Base-by-base conservation (phyloP, 176 grass and related monocot species). In the Lolium rigidum region DNA sequence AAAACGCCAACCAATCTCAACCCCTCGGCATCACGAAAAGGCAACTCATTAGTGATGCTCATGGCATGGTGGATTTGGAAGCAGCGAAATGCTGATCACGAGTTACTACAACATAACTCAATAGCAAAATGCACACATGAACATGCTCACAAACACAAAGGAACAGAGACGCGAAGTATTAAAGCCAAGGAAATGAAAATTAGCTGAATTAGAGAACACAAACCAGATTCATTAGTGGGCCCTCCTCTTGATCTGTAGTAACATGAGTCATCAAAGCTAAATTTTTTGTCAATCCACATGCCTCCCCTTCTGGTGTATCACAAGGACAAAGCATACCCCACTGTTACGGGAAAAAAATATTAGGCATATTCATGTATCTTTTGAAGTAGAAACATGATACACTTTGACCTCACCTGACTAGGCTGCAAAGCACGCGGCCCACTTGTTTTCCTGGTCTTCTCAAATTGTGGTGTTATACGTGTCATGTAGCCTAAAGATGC, bases 241-340 rank as follows among this genome's bases (percentile, higher is more conserved):
- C 88, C 72, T 98, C 93, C 71, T 92, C 93, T 71, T 95, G 88
- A 89, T 98, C 93, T 81, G 96, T 95, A 84, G 96, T 98, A 78
- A 98, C 93, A 16, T 95, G 96, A 82, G 96, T 87, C 84, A 98
- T 86, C 59, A 98, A 87, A 81, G 96, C 93, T 80, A 98, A 92
- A 87, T 98, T 95, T 95, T 98, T 98, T 70, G 92, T 98, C 82
- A 98, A 89, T 41, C 96, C 96, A 63, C 96, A 98, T 83, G 90
- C 93, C 92, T 98, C 93, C 85, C 96, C 96, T 95, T 98, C 96
- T 66, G 96, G 96, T 65, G 96, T 98, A 84, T 98, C 96, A 90
- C 93, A 95, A 80, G 96, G 96, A 48, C 96, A 98, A 89, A 98
- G 93, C 96, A 98, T 98, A 67, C 96, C 96, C 96, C 96, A 98